phyloP scores from a whole-genome alignment of 73 alveolate species.

The Stentor coeruleus region DNA sequence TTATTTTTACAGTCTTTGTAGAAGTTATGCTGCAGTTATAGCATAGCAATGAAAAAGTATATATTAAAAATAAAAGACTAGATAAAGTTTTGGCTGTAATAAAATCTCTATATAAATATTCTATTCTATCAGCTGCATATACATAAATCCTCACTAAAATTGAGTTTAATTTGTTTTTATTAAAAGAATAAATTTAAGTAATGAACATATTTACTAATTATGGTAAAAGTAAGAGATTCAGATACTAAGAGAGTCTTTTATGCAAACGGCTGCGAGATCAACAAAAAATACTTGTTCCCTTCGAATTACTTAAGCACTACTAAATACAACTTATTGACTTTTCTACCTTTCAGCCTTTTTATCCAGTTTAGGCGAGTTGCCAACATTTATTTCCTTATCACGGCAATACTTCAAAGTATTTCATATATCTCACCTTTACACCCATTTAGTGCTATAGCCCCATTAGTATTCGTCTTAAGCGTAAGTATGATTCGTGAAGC shows the following conservation, averaged over 20 bases:
- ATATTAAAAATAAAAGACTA: no score
- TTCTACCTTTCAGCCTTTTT: constrained; percentile 64
- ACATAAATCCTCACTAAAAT: no score
- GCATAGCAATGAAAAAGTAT: no score
- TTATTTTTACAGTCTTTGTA: no score
- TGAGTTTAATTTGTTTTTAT: no score
- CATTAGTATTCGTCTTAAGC: constrained; percentile 91
- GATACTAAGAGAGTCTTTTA: constrained; percentile 4
- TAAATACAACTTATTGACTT: constrained; percentile 59
- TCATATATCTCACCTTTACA: constrained; percentile 87
- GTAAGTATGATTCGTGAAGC: constrained; percentile 95
- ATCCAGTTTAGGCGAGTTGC: constrained; percentile 69
- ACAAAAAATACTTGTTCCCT: constrained; percentile 26
- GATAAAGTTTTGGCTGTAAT: no score
- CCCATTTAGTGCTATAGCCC: constrained; percentile 93
- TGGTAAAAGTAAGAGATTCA: neutral
- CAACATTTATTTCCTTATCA: constrained; percentile 72
- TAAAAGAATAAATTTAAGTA: no score
- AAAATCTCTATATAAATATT: no score
- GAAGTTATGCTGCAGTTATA: no score
- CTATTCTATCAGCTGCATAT: no score
- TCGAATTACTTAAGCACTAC: constrained; percentile 77
- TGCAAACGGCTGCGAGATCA: constrained; percentile 5
- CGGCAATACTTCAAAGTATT: constrained; percentile 78
- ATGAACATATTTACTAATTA: neutral